Evolutionary conservation across 2,329 filamentous ascomycete genomes (phyloP).

Genomic region (Didymella pinodella): DNA sequence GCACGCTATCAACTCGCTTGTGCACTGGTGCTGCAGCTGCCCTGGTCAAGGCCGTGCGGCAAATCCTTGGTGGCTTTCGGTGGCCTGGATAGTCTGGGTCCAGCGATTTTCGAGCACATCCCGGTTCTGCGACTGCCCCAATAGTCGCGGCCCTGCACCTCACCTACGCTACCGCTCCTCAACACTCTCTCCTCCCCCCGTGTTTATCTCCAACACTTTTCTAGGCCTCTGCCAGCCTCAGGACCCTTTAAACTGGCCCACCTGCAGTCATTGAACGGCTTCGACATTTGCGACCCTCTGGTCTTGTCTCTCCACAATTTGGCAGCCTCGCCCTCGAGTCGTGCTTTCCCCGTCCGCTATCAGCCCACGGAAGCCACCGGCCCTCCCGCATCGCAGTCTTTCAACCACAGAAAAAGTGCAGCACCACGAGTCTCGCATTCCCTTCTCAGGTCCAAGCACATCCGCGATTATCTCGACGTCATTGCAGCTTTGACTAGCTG

Average conservation of each 20-base stretch:
- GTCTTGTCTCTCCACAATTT: conserved; percentile 17
- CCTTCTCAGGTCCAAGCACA: conserved; percentile 20
- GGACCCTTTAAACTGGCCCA: conserved; percentile 41
- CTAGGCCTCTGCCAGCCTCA: conserved; percentile 47
- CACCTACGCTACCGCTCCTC: conserved; percentile 44
- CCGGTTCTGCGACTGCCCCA: conserved; percentile 39
- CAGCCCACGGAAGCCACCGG: conserved; percentile 41
- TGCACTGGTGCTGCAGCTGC: conserved; percentile 37
- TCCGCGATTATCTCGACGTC: conserved; percentile 37
- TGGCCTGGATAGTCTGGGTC: conserved; percentile 26
- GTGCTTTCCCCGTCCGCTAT: conserved; percentile 12
- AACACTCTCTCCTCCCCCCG: conserved; percentile 39
- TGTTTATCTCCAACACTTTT: conserved; percentile 34
- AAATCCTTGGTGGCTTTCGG: conserved; percentile 25
- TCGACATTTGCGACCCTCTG: conserved; percentile 25
- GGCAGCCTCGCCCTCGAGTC: conserved; percentile 18
- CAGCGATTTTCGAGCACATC: conserved; percentile 41
- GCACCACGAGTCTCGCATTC: conserved; percentile 20
- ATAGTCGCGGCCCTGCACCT: conserved; percentile 45
- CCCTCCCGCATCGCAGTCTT: conserved; percentile 28
- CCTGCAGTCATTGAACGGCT: conserved; percentile 28
- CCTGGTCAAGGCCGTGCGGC: conserved; percentile 24
- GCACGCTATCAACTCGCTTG: conserved; percentile 38
- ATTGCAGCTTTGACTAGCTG: conserved; percentile 47
- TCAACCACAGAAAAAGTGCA: conserved; percentile 28